Evolutionary conservation across 1,139 yeast species (phyloP).

Genomic region (Nakaseomyces bracarensis): DNA sequence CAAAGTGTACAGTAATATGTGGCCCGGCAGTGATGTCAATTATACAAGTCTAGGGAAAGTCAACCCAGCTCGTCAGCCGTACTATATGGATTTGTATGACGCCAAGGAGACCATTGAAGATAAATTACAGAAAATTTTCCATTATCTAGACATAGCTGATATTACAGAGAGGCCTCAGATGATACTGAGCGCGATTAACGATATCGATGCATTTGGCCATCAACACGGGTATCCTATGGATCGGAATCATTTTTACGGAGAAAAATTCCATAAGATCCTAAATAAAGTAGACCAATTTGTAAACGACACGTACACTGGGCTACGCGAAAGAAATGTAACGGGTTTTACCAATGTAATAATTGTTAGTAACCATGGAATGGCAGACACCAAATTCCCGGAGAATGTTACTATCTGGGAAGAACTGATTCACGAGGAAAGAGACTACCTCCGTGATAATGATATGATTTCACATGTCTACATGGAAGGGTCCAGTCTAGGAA

Average conservation of each 20-base stretch:
- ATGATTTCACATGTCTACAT: conserved; percentile 7
- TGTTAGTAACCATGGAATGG: conserved; percentile 89
- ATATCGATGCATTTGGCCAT: conserved; percentile 71
- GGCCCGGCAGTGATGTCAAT: conserved; percentile 86
- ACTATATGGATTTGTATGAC: conserved; percentile 54
- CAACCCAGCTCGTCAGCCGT: conserved; percentile 38
- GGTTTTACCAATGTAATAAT: conserved; percentile 64
- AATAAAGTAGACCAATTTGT: conserved; percentile 59
- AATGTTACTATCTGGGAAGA: conserved; percentile 8
- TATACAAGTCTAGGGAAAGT: conserved; percentile 32
- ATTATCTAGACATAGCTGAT: conserved; percentile 56
- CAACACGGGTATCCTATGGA: conserved; percentile 40
- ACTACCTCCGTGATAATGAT: conserved; percentile 7
- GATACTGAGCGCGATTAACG: conserved; percentile 72
- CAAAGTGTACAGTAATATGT: conserved; percentile 80
- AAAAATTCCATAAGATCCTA: conserved; percentile 33
- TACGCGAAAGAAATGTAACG: conserved; percentile 47
- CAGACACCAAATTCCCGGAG: conserved; percentile 5
- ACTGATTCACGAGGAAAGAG: conserved; percentile 6
- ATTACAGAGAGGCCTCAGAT: conserved; percentile 58
- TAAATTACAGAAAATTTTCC: conserved; percentile 50
- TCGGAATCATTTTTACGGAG: conserved; percentile 45
- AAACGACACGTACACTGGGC: conserved; percentile 40
- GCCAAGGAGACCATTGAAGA: conserved; percentile 50
- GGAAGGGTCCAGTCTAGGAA: conserved; percentile 8